phyloP scores from a whole-genome alignment of 2,329 filamentous ascomycete genomes.

The Colletotrichum sp. region DNA sequence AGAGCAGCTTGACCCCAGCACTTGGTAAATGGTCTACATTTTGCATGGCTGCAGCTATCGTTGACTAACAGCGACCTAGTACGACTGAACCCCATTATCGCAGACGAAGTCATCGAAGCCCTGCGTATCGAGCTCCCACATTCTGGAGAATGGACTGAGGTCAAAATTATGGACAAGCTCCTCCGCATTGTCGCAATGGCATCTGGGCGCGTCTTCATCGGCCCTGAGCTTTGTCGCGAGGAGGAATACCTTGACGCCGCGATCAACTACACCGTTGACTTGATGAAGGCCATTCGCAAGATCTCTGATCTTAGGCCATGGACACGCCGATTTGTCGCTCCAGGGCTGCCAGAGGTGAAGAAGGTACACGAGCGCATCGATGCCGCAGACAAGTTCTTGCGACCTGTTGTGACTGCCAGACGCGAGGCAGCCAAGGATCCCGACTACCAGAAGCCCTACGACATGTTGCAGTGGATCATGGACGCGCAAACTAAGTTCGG shows the following conservation, averaged over 20 bases:
- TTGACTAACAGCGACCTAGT: constrained; percentile 1
- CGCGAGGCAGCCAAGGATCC: constrained; percentile 14
- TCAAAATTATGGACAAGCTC: constrained; percentile 44
- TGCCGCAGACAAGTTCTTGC: constrained; percentile 38
- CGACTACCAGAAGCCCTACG: constrained; percentile 40
- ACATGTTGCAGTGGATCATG: constrained; percentile 54
- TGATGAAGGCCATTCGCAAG: constrained; percentile 39
- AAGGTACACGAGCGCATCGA: constrained; percentile 33
- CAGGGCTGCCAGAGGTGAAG: constrained; percentile 37
- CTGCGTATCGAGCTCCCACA: constrained; percentile 38
- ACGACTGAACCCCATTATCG: constrained; percentile 41
- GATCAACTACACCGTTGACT: constrained; percentile 52
- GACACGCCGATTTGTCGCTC: constrained; percentile 36
- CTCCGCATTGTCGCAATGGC: constrained; percentile 51
- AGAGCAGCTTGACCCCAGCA: constrained; percentile 35
- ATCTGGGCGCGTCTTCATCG: constrained; percentile 53
- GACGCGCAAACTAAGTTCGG: constrained; percentile 39
- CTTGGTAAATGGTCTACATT: constrained; percentile 25
- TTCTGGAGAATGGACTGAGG: constrained; percentile 42
- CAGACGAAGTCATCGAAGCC: constrained; percentile 40
- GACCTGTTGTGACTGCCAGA: constrained; percentile 37
- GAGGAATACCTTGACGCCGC: constrained; percentile 50
- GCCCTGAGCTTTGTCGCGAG: constrained; percentile 47
- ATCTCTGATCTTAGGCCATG: constrained; percentile 28
- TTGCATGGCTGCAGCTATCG: background rate